Percentiles rank a stretch among this genome's conserved stretches.
Conservation (phyloP, 139 green algal species). For the Tetraselmis striata region DNA sequence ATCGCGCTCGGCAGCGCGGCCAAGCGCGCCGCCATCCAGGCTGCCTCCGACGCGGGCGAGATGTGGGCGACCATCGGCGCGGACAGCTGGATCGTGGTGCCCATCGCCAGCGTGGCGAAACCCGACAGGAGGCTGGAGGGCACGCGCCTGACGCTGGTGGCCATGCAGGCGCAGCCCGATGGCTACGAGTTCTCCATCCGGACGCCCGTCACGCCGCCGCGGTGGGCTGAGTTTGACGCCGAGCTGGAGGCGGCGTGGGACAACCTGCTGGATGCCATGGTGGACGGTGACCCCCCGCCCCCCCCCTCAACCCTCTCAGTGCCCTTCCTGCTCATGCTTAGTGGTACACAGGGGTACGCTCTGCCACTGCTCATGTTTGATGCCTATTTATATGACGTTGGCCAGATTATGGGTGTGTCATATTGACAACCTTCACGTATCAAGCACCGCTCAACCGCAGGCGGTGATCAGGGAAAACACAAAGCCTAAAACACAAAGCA, state of each 20-base stretch:
- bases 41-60: slow-evolving; percentile 48
- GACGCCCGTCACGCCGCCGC: slow-evolving; percentile 59
- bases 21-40: slow-evolving; percentile 35
- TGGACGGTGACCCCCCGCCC: not conserved
- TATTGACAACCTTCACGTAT: no score
- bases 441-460: no score
- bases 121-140: slow-evolving; percentile 66
- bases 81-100: slow-evolving; percentile 84
- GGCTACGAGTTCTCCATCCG: slow-evolving; percentile 85
- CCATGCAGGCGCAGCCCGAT: slow-evolving; percentile 47
- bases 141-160: slow-evolving; percentile 64
- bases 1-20: slow-evolving; percentile 41
- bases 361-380: no score
- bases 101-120: slow-evolving; percentile 53
- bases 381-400: no score
- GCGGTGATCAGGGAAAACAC: no score
- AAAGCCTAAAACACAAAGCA: no score
- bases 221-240: slow-evolving; percentile 60
- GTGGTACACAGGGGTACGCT: no score
- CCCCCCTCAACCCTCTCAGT: not conserved
- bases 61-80: slow-evolving; percentile 55
- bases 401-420: no score
- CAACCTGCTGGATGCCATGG: slow-evolving; percentile 42
- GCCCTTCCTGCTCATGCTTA: no score
- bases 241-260: slow-evolving; percentile 70